Percentiles rank a stretch among this genome's conserved stretches.
phyloP scores from a whole-genome alignment of 345 rosid genomes.

The Turritis glabra region DNA sequence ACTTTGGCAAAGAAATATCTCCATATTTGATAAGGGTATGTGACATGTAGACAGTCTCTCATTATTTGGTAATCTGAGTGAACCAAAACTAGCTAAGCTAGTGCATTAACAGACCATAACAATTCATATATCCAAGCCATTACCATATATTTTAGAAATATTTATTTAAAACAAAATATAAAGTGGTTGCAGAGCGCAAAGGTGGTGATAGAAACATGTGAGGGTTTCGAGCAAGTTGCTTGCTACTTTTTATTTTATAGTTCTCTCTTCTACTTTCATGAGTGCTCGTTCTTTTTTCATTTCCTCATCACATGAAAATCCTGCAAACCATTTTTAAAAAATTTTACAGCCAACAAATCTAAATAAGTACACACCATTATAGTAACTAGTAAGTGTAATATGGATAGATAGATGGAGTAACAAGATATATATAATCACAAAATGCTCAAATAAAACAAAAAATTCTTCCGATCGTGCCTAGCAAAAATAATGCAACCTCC shows the following conservation, averaged over 20 bases:
- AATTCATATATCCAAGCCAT: neutral
- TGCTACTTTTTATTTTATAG: slow-evolving; percentile 8
- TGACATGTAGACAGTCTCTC: neutral
- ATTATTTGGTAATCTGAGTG: neutral
- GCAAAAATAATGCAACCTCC: slow-evolving; percentile 2
- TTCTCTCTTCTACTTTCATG: slow-evolving; percentile 23
- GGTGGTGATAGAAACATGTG: slow-evolving; percentile 30
- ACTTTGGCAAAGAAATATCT: neutral
- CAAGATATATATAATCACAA: neutral
- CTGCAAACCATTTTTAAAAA: neutral
- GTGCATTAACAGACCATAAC: neutral
- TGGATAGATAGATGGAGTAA: neutral
- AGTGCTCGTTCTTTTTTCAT: slow-evolving; percentile 5
- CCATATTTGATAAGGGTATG: neutral
- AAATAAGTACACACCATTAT: neutral
- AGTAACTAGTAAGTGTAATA: neutral
- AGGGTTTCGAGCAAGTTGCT: slow-evolving; percentile 14
- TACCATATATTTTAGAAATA: neutral
- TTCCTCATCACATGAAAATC: slow-evolving; percentile 22
- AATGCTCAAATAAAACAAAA: neutral
- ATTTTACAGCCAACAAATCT: slow-evolving; percentile 2
- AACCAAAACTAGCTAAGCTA: neutral
- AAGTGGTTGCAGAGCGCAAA: neutral
- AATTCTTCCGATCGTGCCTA: neutral
- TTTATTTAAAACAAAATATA: neutral